These are phyloP conservation scores for Chloropicon primus DNA, from an alignment of 139 green algal genomes.

Conservation along the genomic window DNA sequence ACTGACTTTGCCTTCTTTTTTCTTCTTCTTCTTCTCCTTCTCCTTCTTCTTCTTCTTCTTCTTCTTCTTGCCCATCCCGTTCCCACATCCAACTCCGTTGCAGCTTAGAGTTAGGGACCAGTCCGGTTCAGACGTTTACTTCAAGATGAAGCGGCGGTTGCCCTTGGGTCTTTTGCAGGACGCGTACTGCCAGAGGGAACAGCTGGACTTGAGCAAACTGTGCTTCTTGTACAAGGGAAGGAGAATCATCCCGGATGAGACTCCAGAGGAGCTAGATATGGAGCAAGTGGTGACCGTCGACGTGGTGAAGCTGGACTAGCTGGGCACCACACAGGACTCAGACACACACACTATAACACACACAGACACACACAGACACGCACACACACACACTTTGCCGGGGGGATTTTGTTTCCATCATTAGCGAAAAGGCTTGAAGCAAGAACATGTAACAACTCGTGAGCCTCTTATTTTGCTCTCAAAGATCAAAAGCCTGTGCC, in stretches of 20 bases:
- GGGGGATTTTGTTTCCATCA: too few relatives aligned
- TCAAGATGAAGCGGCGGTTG: slow-evolving; percentile 11
- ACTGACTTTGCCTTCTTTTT: background rate
- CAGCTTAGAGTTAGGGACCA: background rate
- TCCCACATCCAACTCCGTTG: too few relatives aligned
- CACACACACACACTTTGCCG: too few relatives aligned
- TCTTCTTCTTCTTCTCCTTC: background rate
- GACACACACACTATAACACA: background rate
- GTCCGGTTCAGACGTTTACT: slow-evolving; percentile 5
- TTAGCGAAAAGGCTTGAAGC: too few relatives aligned
- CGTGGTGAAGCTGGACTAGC: background rate
- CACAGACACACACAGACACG: too few relatives aligned
- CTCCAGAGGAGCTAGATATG: background rate
- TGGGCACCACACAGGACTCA: too few relatives aligned
- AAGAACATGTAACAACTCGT: too few relatives aligned
- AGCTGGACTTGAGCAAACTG: background rate
- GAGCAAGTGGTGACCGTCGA: background rate
- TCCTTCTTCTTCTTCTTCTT: background rate
- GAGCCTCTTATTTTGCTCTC: too few relatives aligned
- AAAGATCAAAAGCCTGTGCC: too few relatives aligned
- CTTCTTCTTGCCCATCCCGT: too few relatives aligned
- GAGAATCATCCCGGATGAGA: background rate
- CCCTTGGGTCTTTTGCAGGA: slow-evolving; percentile 6
- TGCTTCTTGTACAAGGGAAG: slow-evolving; percentile 8
- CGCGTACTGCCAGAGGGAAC: slow-evolving; percentile 9